Percentiles rank a stretch among this genome's conserved stretches.
Evolutionary conservation across 257 asterid genomes (phyloP).

Genomic region (Coffea canephora): DNA sequence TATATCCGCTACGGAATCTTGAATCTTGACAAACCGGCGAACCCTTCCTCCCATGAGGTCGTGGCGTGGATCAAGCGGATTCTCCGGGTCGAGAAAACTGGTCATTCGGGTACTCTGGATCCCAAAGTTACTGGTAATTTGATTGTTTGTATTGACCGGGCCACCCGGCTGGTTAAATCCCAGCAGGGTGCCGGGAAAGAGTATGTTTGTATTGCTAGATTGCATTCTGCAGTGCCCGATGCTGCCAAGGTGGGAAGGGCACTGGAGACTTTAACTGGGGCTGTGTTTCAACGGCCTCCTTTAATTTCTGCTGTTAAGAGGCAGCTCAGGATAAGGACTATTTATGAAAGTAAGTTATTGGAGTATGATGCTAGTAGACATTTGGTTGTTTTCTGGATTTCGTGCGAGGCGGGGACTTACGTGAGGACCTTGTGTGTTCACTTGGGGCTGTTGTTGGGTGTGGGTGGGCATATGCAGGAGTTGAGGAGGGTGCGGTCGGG

Average conservation of each 20-base stretch:
- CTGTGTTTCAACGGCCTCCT: slow-evolving; percentile 93
- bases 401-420: slow-evolving; percentile 96
- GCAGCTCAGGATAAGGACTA: slow-evolving; percentile 89
- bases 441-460: slow-evolving; percentile 88
- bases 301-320: slow-evolving; percentile 89
- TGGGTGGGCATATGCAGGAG: slow-evolving; percentile 95
- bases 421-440: slow-evolving; percentile 94
- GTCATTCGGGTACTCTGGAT: slow-evolving; percentile 92
- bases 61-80: slow-evolving; percentile 97
- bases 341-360: slow-evolving; percentile 84
- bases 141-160: slow-evolving; percentile 89
- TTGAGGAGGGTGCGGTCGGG: slow-evolving; percentile 86
- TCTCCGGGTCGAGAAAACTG: slow-evolving; percentile 81
- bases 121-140: slow-evolving; percentile 93
- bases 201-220: slow-evolving; percentile 78
- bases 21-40: slow-evolving; percentile 83
- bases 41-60: slow-evolving; percentile 93
- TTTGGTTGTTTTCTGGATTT: slow-evolving; percentile 91
- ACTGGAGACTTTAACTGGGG: slow-evolving; percentile 81
- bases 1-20: slow-evolving; percentile 82
- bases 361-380: slow-evolving; percentile 77
- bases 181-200: slow-evolving; percentile 99
- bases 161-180: slow-evolving; percentile 87
- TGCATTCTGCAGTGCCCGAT: slow-evolving; percentile 79
- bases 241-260: slow-evolving; percentile 77